Base-by-base conservation (phyloP, 768 basidiomycete species). In the Serendipita vermifera region DNA sequence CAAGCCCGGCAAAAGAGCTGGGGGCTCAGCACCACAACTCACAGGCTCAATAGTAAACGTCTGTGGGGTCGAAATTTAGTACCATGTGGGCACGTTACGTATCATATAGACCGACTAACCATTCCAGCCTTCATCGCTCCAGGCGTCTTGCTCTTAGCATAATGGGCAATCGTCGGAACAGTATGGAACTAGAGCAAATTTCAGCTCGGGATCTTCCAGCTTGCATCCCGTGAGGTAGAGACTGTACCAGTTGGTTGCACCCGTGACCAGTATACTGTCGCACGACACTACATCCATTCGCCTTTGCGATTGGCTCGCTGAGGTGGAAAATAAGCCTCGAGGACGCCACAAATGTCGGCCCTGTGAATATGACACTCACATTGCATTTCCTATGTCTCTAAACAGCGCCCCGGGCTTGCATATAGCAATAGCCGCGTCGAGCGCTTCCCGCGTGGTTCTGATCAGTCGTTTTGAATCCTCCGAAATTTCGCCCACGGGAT, bases 381-480 rank as follows among this genome's bases (percentile, higher is more conserved):
- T 93, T 46, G 71, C 75, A 68, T 85, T 88, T 51, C 91, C 91
- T 55, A 94, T 69, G 68, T 94, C 89, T 56, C 88, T 81, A 71
- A 90, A 87, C 56, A 93, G 72, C 33, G 84, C 80, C 5, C 94
- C 96, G 3, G 96, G 96, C 70, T 91, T 96, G 75, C 93, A 97
- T 6, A 87, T 69, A 55, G 82, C 84, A 66, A 99, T 99, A 13
- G 94, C 80, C 57, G 82, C 90, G 64, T 96, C 90, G 51, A 94
- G 73, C 59, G 82, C 83, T 65, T 86, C 76, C 51, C 91, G 83
- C 6, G 92, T 79, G 14, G 86, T 85, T 32, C 75, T 78, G 59
- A 99, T 87, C 46, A 99, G 75, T 60, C 83, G 85, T 63, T 77
- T 72, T 15, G 88, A 83, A 38, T 91, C 86, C 24, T 87, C 85